Conservation (phyloP, 2,329 filamentous ascomycete genomes). For the Hymenotorrendiella dingleyae region DNA sequence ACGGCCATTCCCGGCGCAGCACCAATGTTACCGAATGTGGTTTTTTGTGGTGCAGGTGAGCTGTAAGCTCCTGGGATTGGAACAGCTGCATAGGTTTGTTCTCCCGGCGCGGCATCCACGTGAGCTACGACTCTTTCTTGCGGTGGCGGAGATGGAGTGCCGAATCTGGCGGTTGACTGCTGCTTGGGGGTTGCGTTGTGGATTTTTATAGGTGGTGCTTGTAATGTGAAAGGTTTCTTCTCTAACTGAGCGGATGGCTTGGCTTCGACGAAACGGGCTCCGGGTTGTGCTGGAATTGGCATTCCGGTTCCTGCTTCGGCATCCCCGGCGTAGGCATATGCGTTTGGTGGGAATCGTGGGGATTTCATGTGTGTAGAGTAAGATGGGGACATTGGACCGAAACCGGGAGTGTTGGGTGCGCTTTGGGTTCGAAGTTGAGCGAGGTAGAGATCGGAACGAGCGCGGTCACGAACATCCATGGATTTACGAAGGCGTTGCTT, state of each 20-base stretch:
- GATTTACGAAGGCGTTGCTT: conserved; percentile 94
- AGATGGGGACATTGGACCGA: conserved; percentile 62
- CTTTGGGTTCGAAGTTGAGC: conserved; percentile 79
- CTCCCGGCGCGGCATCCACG: conserved; percentile 66
- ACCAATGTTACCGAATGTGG: conserved; percentile 22
- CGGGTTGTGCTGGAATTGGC: too few relatives aligned
- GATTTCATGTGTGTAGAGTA: conserved; percentile 36
- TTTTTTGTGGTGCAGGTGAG: conserved; percentile 38
- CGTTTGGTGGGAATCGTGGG: conserved; percentile 53
- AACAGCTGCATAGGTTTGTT: conserved; percentile 78
- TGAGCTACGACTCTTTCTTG: conserved; percentile 49
- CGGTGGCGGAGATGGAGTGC: conserved; percentile 14
- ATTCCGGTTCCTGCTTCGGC: conserved; percentile 44
- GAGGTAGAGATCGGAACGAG: conserved; percentile 91
- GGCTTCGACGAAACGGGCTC: conserved; percentile 51
- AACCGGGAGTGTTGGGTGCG: conserved; percentile 89
- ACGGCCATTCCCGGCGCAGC: conserved; percentile 19
- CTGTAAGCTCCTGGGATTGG: conserved; percentile 84
- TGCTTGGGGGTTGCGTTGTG: conserved; percentile 71
- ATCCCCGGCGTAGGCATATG: conserved; percentile 47
- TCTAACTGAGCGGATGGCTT: conserved; percentile 54
- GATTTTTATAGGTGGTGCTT: conserved; percentile 74
- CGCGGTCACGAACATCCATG: conserved; percentile 92
- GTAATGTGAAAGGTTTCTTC: conserved; percentile 71
- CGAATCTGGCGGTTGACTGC: conserved; percentile 56